phyloP scores from a whole-genome alignment of 129 eudicot species.

The Artemisia annua region DNA sequence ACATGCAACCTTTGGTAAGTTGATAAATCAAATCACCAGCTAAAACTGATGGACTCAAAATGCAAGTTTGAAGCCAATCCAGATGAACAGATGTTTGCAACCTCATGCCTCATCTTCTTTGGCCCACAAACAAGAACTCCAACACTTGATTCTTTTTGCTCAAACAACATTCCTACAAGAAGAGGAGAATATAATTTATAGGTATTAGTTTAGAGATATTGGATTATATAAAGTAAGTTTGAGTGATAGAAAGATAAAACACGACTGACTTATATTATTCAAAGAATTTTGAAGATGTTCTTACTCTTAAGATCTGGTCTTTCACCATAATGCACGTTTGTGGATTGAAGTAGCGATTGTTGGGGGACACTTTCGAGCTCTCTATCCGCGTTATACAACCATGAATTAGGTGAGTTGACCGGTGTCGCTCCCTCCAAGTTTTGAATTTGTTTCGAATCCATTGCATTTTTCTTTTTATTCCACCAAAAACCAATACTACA shows the following conservation, averaged over 20 bases:
- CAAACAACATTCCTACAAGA: constrained; percentile 57
- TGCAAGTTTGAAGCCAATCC: constrained; percentile 81
- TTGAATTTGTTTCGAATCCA: constrained; percentile 54
- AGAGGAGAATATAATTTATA: neutral
- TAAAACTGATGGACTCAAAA: constrained; percentile 92
- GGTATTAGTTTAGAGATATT: too few species aligned
- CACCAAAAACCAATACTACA: constrained; percentile 46
- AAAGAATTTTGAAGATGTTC: constrained; percentile 17
- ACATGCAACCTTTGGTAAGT: constrained; percentile 1
- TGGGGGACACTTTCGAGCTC: constrained; percentile 81
- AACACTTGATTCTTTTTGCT: constrained; percentile 73
- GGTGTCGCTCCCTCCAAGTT: constrained; percentile 61
- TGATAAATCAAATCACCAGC: constrained; percentile 54
- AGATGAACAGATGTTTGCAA: constrained; percentile 77
- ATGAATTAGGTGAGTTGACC: constrained; percentile 44
- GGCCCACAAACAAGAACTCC: constrained; percentile 94
- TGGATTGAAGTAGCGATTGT: constrained; percentile 51
- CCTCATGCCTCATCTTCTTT: constrained; percentile 78
- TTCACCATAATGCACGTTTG: constrained; percentile 62
- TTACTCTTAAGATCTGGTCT: constrained; percentile 83
- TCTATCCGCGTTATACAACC: constrained; percentile 48
- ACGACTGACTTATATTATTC: too few species aligned
- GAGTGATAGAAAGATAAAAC: neutral
- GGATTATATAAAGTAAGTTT: too few species aligned
- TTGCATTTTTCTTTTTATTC: constrained; percentile 53